Percentiles rank a stretch among this genome's conserved stretches.
Evolutionary conservation across 23 red algal genomes (phyloP).

Genomic region (Cyanidiococcus yangmingshanensis): DNA sequence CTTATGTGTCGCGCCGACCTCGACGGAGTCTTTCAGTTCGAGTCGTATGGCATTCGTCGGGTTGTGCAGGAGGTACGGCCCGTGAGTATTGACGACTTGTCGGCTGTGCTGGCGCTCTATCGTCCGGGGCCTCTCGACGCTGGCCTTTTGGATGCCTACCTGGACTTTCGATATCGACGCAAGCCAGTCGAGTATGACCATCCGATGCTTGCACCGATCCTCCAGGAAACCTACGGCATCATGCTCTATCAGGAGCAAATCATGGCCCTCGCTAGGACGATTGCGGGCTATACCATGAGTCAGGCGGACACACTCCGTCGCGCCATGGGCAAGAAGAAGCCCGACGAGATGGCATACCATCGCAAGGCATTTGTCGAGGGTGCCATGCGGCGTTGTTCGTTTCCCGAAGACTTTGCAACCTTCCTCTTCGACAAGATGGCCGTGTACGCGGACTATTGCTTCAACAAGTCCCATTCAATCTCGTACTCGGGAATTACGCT

Average conservation of each 20-base stretch:
- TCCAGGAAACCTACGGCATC: conserved; percentile 83
- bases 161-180: conserved; percentile 56
- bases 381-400: conserved; percentile 29
- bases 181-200: conserved; percentile 65
- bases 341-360: conserved; percentile 77
- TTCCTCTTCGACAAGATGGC: conserved; percentile 73
- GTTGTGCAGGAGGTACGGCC: conserved; percentile 83
- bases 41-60: conserved; percentile 76
- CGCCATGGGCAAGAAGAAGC: conserved; percentile 98
- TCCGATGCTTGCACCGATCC: conserved; percentile 65
- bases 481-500: conserved; percentile 81
- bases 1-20: conserved; percentile 57
- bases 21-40: conserved; percentile 89
- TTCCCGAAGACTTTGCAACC: conserved; percentile 29
- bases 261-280: conserved; percentile 78
- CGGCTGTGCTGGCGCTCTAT: conserved; percentile 83
- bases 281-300: conserved; percentile 87
- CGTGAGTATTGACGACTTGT: conserved; percentile 70
- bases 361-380: conserved; percentile 54
- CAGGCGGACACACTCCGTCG: conserved; percentile 87
- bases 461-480: conserved; percentile 96
- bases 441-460: conserved; percentile 94
- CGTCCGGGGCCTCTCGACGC: conserved; percentile 92
- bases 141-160: conserved; percentile 78
- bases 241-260: conserved; percentile 99